Percentiles rank a stretch among this genome's conserved stretches.
These are phyloP conservation scores for Mrakia frigida DNA, from an alignment of 768 basidiomycete species.

Conservation along the genomic window DNA sequence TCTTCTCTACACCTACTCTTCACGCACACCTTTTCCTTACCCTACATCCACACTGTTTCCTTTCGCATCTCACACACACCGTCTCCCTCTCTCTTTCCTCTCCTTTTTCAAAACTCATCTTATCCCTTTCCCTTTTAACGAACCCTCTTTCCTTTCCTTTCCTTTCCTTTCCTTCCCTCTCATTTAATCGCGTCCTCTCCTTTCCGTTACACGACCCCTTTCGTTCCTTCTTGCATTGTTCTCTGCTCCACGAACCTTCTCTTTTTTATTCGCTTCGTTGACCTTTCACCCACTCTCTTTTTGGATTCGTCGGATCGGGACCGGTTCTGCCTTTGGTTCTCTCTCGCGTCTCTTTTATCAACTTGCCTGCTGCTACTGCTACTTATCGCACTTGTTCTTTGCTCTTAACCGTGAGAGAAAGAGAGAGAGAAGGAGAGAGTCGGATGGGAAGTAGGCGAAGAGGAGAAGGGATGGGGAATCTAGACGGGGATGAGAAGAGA, in stretches of 20 bases:
- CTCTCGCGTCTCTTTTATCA: too few relatives aligned
- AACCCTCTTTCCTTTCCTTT: neutral
- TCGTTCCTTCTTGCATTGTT: neutral
- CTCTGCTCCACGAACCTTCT: too few relatives aligned
- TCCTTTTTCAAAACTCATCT: neutral
- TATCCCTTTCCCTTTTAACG: neutral
- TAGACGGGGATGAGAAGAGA: neutral
- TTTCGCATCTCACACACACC: neutral
- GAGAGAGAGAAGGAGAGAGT: too few relatives aligned
- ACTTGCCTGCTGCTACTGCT: too few relatives aligned
- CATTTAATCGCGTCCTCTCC: neutral
- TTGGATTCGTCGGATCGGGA: neutral
- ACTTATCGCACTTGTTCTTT: too few relatives aligned
- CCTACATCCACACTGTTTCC: neutral
- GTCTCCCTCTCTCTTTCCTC: neutral
- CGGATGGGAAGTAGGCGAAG: too few relatives aligned
- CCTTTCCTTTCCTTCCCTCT: neutral
- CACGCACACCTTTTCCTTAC: neutral
- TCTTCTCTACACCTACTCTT: neutral
- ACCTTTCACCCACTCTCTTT: neutral
- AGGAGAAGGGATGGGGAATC: too few relatives aligned
- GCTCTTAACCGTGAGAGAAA: too few relatives aligned
- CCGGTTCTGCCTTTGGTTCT: too few relatives aligned
- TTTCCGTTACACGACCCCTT: neutral
- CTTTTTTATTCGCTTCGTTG: neutral